A percentile compares a stretch with the other conserved stretches of the same genome.
phyloP scores from a whole-genome alignment of 768 basidiomycete species.

The Tulasnella sp. region DNA sequence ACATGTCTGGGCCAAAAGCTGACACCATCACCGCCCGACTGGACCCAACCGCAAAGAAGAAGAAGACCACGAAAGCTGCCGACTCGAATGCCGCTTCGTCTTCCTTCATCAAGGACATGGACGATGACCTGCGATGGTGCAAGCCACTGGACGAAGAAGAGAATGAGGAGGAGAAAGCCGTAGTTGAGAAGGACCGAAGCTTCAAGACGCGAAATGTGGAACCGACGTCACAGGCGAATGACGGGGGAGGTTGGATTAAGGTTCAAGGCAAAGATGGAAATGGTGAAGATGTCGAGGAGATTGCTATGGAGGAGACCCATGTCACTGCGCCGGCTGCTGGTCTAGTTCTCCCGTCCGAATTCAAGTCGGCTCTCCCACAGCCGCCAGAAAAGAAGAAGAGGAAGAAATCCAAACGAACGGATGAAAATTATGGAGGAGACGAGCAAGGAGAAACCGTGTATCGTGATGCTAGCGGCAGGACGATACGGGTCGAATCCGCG shows the following conservation, averaged over 20 bases:
- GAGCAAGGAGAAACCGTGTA: constrained; percentile 87
- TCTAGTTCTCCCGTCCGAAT: constrained; percentile 5
- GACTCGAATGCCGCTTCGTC: constrained; percentile 38
- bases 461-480: constrained; percentile 81
- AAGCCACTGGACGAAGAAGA: constrained; percentile 54
- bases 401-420: constrained; percentile 38
- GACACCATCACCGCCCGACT: constrained; percentile 83
- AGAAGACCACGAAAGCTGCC: constrained; percentile 70
- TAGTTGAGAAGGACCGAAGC: constrained; percentile 63
- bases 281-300: constrained; percentile 49
- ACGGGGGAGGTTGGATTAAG: constrained; percentile 19
- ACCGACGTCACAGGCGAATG: constrained; percentile 31
- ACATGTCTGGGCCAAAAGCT: constrained; percentile 95
- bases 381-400: constrained; percentile 33
- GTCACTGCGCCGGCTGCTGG: constrained; percentile 34
- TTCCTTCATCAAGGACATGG: constrained; percentile 53
- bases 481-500: constrained; percentile 82
- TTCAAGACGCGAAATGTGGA: constrained; percentile 72
- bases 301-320: constrained; percentile 65
- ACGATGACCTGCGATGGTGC: constrained; percentile 53
- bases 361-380: constrained; percentile 15
- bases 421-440: constrained; percentile 47
- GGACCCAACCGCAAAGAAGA: constrained; percentile 42
- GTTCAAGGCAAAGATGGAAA: neutral
- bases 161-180: constrained; percentile 55